Conservation (phyloP, 345 rosid species). For the Citrus hindsii region DNA sequence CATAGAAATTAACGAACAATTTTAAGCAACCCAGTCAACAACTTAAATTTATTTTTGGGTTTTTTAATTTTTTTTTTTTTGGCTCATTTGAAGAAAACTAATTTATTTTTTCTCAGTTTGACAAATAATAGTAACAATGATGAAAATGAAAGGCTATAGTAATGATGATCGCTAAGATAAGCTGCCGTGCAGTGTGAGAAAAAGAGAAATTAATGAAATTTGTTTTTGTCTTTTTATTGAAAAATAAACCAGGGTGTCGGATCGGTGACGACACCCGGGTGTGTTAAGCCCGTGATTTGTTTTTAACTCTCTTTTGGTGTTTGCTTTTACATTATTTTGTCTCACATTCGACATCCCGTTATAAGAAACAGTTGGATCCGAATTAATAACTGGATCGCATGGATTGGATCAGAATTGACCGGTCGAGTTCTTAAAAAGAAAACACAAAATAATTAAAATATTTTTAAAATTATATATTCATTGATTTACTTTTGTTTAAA, state of each 20-base stretch:
- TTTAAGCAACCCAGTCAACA: neutral
- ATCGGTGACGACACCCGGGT: conserved; percentile 1
- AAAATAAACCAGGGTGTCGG: conserved; percentile 1
- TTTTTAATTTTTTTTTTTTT: neutral
- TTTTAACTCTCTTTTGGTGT: neutral
- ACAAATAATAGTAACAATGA: neutral
- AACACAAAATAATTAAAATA: too few relatives aligned
- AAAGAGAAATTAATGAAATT: neutral
- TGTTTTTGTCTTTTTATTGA: neutral
- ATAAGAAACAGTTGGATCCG: neutral
- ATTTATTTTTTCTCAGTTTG: neutral
- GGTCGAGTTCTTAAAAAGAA: too few relatives aligned
- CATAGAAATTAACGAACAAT: neutral
- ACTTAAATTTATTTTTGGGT: neutral
- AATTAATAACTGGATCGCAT: too few relatives aligned
- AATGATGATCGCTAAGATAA: neutral
- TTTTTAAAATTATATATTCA: too few relatives aligned
- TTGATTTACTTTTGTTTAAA: too few relatives aligned
- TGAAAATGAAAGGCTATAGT: neutral
- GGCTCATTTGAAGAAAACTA: neutral
- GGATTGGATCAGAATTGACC: too few relatives aligned
- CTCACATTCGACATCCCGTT: neutral
- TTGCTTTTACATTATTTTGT: neutral
- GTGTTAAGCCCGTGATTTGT: conserved; percentile 4
- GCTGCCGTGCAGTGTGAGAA: neutral